Percentiles rank a stretch among this genome's conserved stretches.
Conservation (phyloP, 1,284 basidiomycete species). For the Chalciporus sp. region DNA sequence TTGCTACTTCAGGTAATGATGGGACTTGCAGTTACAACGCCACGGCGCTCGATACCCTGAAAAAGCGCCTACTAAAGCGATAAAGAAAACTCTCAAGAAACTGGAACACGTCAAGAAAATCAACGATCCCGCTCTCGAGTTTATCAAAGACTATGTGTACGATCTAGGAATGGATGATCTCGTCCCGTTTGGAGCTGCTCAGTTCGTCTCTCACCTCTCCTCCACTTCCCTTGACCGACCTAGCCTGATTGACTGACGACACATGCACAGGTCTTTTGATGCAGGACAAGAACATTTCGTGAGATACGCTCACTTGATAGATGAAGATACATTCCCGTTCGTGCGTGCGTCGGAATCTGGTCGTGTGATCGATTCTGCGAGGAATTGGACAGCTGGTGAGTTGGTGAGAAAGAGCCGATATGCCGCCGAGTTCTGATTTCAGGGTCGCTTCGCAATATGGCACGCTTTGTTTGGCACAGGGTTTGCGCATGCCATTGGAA, state of each 20-base stretch:
- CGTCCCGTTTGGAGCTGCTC: conserved; percentile 66
- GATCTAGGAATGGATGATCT: conserved; percentile 60
- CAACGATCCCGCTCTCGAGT: conserved; percentile 52
- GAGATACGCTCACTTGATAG: conserved; percentile 53
- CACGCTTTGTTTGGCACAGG: conserved; percentile 37
- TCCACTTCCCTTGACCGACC: too few relatives aligned
- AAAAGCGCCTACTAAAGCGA: conserved; percentile 42
- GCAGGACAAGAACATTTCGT: conserved; percentile 50
- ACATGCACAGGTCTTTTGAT: conserved; percentile 45
- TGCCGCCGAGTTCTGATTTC: background rate
- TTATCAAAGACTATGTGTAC: conserved; percentile 61
- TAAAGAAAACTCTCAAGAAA: conserved; percentile 53
- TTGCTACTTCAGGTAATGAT: too few relatives aligned
- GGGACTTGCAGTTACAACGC: conserved; percentile 62
- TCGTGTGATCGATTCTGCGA: conserved; percentile 67
- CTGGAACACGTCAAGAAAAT: conserved; percentile 47
- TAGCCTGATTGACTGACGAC: too few relatives aligned
- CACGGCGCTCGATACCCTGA: conserved; percentile 85
- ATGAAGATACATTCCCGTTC: conserved; percentile 54
- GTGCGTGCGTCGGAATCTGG: conserved; percentile 59
- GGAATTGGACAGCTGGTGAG: conserved; percentile 70
- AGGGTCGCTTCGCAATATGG: background rate
- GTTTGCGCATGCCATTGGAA: conserved; percentile 49
- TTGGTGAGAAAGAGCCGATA: background rate
- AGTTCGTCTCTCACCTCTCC: conserved; percentile 62